These are phyloP conservation scores for Tolypocladium amazonense DNA, from an alignment of 2,329 filamentous ascomycete species.

Conservation along the genomic window DNA sequence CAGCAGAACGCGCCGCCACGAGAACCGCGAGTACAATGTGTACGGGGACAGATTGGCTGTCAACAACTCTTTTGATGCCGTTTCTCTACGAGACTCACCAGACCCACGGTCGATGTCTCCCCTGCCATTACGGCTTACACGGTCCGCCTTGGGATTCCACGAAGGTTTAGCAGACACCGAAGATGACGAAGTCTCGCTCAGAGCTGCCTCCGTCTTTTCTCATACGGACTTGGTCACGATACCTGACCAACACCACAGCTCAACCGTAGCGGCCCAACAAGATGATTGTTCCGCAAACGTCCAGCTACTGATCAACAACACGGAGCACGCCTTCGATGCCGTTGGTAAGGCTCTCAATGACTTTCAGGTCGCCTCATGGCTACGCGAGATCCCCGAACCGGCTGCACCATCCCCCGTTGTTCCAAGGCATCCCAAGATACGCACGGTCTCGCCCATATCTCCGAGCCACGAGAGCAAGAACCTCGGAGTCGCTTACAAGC, in stretches of 20 bases:
- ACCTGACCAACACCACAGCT: not conserved
- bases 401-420: constrained; percentile 8
- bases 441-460: not conserved
- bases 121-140: not conserved
- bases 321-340: constrained; percentile 38
- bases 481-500: not conserved
- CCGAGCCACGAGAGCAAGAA: not conserved
- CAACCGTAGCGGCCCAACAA: not conserved
- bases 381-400: constrained; percentile 6
- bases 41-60: not conserved
- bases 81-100: not conserved
- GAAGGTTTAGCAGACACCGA: not conserved
- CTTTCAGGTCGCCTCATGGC: constrained; percentile 17
- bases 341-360: constrained; percentile 30
- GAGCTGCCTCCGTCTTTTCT: not conserved
- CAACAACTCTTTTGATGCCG: not conserved
- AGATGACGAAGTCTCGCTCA: not conserved
- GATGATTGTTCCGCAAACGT: constrained; percentile 24
- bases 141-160: not conserved
- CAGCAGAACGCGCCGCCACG: not conserved
- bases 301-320: constrained; percentile 35
- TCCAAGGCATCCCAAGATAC: not conserved
- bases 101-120: not conserved
- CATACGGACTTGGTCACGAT: not conserved
- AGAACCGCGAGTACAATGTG: not conserved